Evolutionary conservation across 2,329 filamentous ascomycete species (phyloP).

Genomic region (Diaporthe batatas): DNA sequence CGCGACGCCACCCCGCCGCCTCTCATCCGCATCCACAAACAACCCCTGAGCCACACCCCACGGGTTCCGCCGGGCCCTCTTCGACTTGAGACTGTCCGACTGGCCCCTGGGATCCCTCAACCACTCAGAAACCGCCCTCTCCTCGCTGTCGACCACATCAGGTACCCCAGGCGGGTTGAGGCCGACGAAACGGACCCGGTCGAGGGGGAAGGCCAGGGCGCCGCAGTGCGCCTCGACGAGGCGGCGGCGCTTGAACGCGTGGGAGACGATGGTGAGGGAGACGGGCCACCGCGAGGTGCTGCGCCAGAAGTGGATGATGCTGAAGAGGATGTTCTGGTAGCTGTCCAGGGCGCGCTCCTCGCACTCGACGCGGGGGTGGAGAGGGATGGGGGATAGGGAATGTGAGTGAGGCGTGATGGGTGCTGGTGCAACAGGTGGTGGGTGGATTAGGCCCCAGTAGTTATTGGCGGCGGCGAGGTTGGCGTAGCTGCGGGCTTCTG

Average conservation of each 20-base stretch:
- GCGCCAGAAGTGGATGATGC: conserved; percentile 69
- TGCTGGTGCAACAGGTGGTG: conserved; percentile 29
- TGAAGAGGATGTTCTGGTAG: conserved; percentile 87
- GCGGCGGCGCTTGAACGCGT: conserved; percentile 76
- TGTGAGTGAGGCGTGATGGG: background rate
- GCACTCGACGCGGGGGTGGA: conserved; percentile 63
- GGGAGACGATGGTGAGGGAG: conserved; percentile 74
- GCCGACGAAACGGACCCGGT: conserved; percentile 67
- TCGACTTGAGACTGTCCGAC: conserved; percentile 59
- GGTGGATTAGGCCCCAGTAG: conserved; percentile 58
- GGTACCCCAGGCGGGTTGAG: conserved; percentile 70
- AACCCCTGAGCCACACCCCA: conserved; percentile 61
- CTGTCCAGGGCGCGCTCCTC: conserved; percentile 86
- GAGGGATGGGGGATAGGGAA: conserved; percentile 13
- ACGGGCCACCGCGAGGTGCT: conserved; percentile 62
- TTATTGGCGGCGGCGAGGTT: conserved; percentile 62
- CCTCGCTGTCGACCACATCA: conserved; percentile 43
- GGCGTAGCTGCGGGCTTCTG: conserved; percentile 75
- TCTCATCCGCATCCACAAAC: conserved; percentile 55
- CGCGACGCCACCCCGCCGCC: conserved; percentile 54
- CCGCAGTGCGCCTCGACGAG: conserved; percentile 74
- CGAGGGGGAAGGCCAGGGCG: conserved; percentile 68
- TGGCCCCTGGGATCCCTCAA: conserved; percentile 65
- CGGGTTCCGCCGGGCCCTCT: conserved; percentile 64
- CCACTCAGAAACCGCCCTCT: conserved; percentile 63